Evolutionary conservation across 169 alveolate species (phyloP), one percentile per base, ranked within the genome.

Genomic region (Plasmodium vinckei): DNA sequence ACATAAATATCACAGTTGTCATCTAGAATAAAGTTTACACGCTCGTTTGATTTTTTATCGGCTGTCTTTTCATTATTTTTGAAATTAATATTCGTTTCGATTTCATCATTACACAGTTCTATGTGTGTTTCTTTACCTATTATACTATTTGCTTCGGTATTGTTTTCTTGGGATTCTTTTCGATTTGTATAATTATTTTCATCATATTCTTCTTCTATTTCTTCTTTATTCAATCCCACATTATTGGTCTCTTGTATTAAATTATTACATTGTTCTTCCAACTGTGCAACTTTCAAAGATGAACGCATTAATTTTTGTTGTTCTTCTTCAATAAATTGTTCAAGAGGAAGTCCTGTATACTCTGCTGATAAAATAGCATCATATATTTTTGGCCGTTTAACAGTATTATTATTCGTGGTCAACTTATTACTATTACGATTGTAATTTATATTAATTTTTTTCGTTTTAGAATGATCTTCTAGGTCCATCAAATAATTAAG

Each of bases 381-480:
- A 79, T 79, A 79, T 47, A 79, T 79, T 79, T 79, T 79, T 15
- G 89, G 89, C 10, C 89, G 65, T 79, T 79, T 57, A 15, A 79
- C 65, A 59, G 33, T 13, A 54, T 79, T 67, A 23, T 25, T 57
- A 15, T 57, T 72, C 19, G 6, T 25, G 2, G 23, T 33, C 68
- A 54, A 67, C 61, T 79, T 79, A 25, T 79, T 79, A 15, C 68
- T 51, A 25, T 63, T 56, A 39, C 19, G 23, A 9, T 51, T 10
- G 49, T 69, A 53, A 21, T 67, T 54, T 6, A 33, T 33, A 5
- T 33, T 33, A 33, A 33, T 33, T 42, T 79, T 67, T 47, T 75
- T 75, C n/a, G n/a, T 54, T 71, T 44, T 79, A 0, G 25, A 44
- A 23, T 65, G 21, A 68, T 77, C 9, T 47, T 49, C 21, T n/a